Conservation (phyloP, 2,329 filamentous ascomycete genomes). For the Emergomyces africanus region DNA sequence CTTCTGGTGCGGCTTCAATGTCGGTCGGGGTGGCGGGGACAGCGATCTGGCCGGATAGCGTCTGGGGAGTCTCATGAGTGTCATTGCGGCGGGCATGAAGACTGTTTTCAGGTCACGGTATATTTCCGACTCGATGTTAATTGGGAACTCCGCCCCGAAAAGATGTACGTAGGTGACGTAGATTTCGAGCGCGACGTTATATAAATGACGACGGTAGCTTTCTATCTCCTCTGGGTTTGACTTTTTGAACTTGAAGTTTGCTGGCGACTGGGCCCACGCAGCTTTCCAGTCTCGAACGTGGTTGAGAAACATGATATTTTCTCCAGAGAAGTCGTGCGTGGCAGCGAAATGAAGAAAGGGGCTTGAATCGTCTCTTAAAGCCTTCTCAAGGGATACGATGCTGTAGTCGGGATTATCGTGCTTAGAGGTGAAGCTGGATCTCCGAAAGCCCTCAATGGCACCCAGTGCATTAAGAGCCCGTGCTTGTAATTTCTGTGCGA, state of each 20-base stretch:
- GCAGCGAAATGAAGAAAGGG: constrained; percentile 50
- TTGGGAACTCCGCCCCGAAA: constrained; percentile 46
- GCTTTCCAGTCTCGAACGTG: constrained; percentile 43
- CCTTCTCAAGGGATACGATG: constrained; percentile 46
- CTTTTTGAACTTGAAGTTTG: constrained; percentile 6
- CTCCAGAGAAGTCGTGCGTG: constrained; percentile 50
- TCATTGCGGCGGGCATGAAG: constrained; percentile 26
- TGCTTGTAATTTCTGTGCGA: background rate
- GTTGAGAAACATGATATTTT: constrained; percentile 53
- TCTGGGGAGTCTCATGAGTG: background rate
- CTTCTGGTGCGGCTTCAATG: background rate
- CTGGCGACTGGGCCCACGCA: constrained; percentile 14
- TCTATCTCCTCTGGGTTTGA: constrained; percentile 9
- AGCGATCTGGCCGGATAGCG: background rate
- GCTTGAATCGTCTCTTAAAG: constrained; percentile 42
- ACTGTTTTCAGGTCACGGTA: constrained; percentile 38
- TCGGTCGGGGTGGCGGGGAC: background rate
- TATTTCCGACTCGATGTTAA: constrained; percentile 49
- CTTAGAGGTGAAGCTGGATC: constrained; percentile 7
- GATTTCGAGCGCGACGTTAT: constrained; percentile 43
- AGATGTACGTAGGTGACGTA: constrained; percentile 46
- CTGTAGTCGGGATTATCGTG: constrained; percentile 32
- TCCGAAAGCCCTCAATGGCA: background rate
- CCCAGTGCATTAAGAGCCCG: background rate
- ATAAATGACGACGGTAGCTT: constrained; percentile 35